Evolutionary conservation across 1,139 yeast species (phyloP).

Genomic region (Saccharomyces hybrid): DNA sequence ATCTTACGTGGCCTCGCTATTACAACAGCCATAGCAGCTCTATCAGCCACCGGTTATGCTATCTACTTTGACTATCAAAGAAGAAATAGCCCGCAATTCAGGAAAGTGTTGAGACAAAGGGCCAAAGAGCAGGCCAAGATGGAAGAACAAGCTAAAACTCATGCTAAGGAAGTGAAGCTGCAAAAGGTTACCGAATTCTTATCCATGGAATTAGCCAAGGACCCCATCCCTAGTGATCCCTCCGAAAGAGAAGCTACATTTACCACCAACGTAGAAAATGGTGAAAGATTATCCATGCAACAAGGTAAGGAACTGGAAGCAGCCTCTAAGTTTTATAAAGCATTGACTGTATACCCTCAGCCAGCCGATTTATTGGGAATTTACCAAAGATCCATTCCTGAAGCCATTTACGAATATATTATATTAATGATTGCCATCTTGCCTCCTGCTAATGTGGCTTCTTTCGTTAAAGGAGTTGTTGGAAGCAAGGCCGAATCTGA

Average conservation of each 20-base stretch:
- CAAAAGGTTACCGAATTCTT: conserved; percentile 55
- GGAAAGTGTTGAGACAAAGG: conserved; percentile 61
- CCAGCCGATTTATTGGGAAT: conserved; percentile 86
- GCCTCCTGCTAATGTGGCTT: conserved; percentile 77
- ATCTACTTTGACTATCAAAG: conserved; percentile 87
- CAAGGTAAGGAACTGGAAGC: conserved; percentile 64
- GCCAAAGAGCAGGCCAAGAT: conserved; percentile 52
- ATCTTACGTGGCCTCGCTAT: conserved; percentile 32
- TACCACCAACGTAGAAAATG: conserved; percentile 74
- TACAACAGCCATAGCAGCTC: conserved; percentile 48
- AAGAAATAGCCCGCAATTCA: conserved; percentile 73
- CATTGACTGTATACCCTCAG: conserved; percentile 88
- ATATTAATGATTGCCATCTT: conserved; percentile 82
- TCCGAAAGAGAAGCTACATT: conserved; percentile 60
- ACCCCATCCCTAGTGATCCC: conserved; percentile 71
- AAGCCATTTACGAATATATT: conserved; percentile 70
- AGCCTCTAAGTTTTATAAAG: conserved; percentile 88
- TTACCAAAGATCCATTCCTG: conserved; percentile 82
- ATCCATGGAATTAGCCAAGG: conserved; percentile 51
- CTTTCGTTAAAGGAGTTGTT: conserved; percentile 46
- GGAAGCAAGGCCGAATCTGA: conserved; percentile 17
- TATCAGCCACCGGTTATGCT: conserved; percentile 63
- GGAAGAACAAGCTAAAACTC: conserved; percentile 49
- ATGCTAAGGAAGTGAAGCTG: conserved; percentile 53
- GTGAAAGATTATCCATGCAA: conserved; percentile 58